Evolutionary conservation across 2,329 filamentous ascomycete species (phyloP).

Genomic region (Trichoderma gracile): DNA sequence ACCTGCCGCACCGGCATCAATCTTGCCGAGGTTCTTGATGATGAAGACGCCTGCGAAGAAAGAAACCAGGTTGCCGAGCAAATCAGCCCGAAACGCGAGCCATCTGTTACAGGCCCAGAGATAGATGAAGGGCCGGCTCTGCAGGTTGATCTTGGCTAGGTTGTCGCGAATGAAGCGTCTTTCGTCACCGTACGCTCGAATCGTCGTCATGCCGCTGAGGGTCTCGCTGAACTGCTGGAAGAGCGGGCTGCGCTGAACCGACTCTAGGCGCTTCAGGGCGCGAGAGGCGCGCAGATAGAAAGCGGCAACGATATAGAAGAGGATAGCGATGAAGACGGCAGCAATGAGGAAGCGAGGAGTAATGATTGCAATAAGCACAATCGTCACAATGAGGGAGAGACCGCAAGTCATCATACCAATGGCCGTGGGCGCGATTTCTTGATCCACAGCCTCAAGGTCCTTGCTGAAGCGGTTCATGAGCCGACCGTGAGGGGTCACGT

Average conservation of each 20-base stretch:
- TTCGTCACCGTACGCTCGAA: slow-evolving; percentile 93
- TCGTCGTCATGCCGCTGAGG: slow-evolving; percentile 89
- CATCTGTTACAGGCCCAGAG: slow-evolving; percentile 96
- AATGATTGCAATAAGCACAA: slow-evolving; percentile 81
- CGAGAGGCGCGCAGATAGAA: slow-evolving; percentile 93
- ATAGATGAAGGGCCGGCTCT: slow-evolving; percentile 92
- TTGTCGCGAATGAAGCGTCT: slow-evolving; percentile 93
- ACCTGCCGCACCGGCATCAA: slow-evolving; percentile 90
- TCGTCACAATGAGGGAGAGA: slow-evolving; percentile 74
- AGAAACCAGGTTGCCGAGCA: slow-evolving; percentile 84
- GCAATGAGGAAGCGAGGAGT: slow-evolving; percentile 90
- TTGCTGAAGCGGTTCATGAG: slow-evolving; percentile 99
- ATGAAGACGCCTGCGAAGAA: slow-evolving; percentile 95
- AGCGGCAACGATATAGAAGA: slow-evolving; percentile 80
- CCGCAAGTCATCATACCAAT: slow-evolving; percentile 70
- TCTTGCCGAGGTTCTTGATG: slow-evolving; percentile 74
- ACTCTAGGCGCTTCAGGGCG: slow-evolving; percentile 92
- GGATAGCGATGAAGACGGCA: slow-evolving; percentile 75
- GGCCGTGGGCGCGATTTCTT: slow-evolving; percentile 90
- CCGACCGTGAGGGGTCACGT: slow-evolving; percentile 91
- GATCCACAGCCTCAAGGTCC: slow-evolving; percentile 90
- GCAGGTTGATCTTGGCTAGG: slow-evolving; percentile 80
- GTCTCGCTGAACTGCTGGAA: slow-evolving; percentile 99
- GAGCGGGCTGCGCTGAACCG: slow-evolving; percentile 87
- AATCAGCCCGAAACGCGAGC: slow-evolving; percentile 89